Base-by-base conservation (phyloP, 2,329 filamentous ascomycete species). In the Fusarium sp. region DNA sequence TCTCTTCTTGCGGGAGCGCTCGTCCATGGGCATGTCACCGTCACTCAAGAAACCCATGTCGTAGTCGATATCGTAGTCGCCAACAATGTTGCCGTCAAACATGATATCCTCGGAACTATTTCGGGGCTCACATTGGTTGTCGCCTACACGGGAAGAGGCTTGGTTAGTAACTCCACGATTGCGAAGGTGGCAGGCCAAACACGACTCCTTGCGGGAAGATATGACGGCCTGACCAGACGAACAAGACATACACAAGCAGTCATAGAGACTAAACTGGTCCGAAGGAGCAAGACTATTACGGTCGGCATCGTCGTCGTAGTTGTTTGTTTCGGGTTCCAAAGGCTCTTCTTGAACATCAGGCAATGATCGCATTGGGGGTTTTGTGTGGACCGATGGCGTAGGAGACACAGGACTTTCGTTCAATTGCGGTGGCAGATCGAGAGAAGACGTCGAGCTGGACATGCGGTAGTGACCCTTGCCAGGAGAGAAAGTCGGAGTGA, bases 281-380 rank as follows among this genome's bases (percentile, higher is more conserved):
- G 66, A 32, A 50, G 60, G 60, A 44, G 80, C 81, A 45, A 86
- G 82, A 63, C 87, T 84, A 29, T 86, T 83, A 63, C 86, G 81
- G 52, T 85, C 83, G 56, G 86, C 85, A 29, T 27, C 38, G 18
- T 51, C 40, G 24, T 49, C 24, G 20, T 64, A 24, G 44, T 32
- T 29, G 58, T 12, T 47, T 38, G 90, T 88, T 24, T 92, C 92
- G 57, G 87, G 87, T 78, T 95, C 92, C 44, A 90, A 81, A 4
- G 92, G 90, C 76, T 97, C 94, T 79, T 98, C 95, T 76, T 94
- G 88, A 22, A 98, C 92, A 75, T 96, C 92, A 18, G 93, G 92
- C 67, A 98, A 84, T 55, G 86, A 87, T 65, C 88, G 86, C 81
- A 93, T 93, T 74, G 86, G 84, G 0, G 88, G 83, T 70, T 89